Base-by-base conservation (phyloP, 768 basidiomycete species). In the Pisolithus marmoratus region DNA sequence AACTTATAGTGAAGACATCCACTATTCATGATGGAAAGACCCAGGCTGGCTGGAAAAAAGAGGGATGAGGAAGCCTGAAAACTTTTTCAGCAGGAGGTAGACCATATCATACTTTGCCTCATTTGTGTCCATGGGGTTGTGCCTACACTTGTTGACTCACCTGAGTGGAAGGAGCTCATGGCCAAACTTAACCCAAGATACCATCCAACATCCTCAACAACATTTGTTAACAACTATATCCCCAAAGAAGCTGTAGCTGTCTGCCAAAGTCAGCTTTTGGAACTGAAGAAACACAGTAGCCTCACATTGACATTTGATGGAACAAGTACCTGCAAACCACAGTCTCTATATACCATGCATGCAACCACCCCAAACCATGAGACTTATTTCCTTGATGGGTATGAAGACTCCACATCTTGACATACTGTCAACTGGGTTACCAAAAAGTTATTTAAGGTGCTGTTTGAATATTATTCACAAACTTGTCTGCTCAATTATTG, bases 191-290 rank as follows among this genome's bases (percentile, higher is more conserved):
- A 49, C 27, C 17, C 14, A 24, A 7, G 31, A 12, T 38, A 49
- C 22, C 37, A 41, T 37, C 48, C 48, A 41, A 0, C 37, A 12
- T 49, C 48, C 5, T 4, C 31, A 26, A 37, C 38, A 23, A 41
- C 20, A 22, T 36, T 49, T 23, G 38, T 38, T 17, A 22, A 49
- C 26, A 49, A 24, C 12, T 38, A 49, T 49, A 60, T 63, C 22
- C 54, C 61, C 4, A 40, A 41, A 27, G 48, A 49, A 27, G 48
- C 48, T 22, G 48, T 22, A 11, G 22, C 8, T 8, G 38, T 49
- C 12, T 34, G 14, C n/a, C 37, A 38, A 38, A 38, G n/a, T 5
- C 37, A 38, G n/a, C 12, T 38, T 11, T 4, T 4, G 9, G 37
- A 38, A 38, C 37, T 38, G 37, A 38, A 38, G 37, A 14, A 38